These are phyloP conservation scores for Xylaria digitata DNA, from an alignment of 2,329 filamentous ascomycete genomes.

Conservation along the genomic window DNA sequence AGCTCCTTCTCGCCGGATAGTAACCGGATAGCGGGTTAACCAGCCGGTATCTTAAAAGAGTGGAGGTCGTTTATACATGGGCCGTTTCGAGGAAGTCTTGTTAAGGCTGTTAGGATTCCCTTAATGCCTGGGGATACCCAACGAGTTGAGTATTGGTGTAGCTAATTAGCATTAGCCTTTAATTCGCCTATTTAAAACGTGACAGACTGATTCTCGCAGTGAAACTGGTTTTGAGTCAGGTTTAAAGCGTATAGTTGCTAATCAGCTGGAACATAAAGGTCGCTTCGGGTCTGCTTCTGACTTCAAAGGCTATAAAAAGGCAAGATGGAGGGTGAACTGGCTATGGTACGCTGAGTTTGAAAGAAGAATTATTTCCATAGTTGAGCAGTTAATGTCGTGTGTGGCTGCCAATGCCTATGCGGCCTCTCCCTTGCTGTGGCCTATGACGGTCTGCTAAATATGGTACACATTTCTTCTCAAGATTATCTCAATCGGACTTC, in stretches of 20 bases:
- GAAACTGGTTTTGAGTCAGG: constrained; percentile 1
- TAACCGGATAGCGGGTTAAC: neutral
- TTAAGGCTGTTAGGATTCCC: neutral
- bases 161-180: too few relatives aligned
- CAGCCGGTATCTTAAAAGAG: neutral
- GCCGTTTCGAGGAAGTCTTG: neutral
- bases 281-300: neutral
- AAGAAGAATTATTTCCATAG: neutral
- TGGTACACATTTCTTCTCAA: neutral
- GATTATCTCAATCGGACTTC: neutral
- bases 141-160: neutral
- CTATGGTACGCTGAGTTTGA: neutral
- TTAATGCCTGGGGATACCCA: neutral
- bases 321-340: neutral
- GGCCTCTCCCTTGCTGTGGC: neutral
- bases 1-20: neutral
- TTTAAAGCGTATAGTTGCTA: neutral
- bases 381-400: neutral
- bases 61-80: constrained; percentile 4
- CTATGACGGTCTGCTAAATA: neutral
- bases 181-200: neutral
- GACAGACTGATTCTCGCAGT: neutral
- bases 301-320: neutral
- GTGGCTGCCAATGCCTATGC: neutral
- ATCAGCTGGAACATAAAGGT: constrained; percentile 1